Evolutionary conservation across 345 rosid genomes (phyloP).

Genomic region (Corymbia maculata): DNA sequence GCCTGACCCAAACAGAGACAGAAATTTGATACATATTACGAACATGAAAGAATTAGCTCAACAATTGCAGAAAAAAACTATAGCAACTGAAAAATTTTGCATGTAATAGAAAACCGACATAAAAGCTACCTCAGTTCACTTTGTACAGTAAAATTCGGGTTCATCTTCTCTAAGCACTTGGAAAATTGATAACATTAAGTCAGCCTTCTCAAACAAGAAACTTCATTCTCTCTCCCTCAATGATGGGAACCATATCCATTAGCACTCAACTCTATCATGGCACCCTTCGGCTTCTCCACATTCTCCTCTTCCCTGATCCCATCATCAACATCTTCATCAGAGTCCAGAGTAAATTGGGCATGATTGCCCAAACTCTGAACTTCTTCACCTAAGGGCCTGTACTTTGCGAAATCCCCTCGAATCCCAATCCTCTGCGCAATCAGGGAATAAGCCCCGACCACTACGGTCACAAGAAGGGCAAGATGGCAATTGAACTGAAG

Average conservation of each 20-base stretch:
- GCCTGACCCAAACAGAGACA: not conserved
- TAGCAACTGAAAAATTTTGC: not conserved
- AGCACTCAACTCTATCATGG: slow-evolving; percentile 21
- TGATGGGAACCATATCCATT: slow-evolving; percentile 45
- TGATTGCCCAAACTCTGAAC: slow-evolving; percentile 32
- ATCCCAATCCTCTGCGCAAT: slow-evolving; percentile 31
- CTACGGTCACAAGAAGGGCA: slow-evolving; percentile 55
- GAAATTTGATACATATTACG: not conserved
- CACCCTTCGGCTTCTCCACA: not conserved
- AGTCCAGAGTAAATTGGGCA: slow-evolving; percentile 56
- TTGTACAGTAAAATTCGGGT: not conserved
- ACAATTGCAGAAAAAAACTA: not conserved
- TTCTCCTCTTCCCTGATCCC: slow-evolving; percentile 30
- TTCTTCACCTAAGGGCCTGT: slow-evolving; percentile 66
- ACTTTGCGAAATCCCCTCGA: slow-evolving; percentile 22
- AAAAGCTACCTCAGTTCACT: not conserved
- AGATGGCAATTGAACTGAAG: slow-evolving; percentile 90
- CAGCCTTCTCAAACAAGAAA: not conserved
- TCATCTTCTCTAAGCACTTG: not conserved
- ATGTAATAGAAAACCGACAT: not conserved
- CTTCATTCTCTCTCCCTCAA: slow-evolving; percentile 14
- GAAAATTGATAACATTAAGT: not conserved
- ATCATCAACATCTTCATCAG: slow-evolving; percentile 50
- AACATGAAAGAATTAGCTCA: not conserved
- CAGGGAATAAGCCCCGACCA: slow-evolving; percentile 32